A percentile compares a stretch with the other conserved stretches of the same genome.
These are phyloP conservation scores for Hortaea werneckii DNA, from an alignment of 2,329 filamentous ascomycete species.

Conservation along the genomic window DNA sequence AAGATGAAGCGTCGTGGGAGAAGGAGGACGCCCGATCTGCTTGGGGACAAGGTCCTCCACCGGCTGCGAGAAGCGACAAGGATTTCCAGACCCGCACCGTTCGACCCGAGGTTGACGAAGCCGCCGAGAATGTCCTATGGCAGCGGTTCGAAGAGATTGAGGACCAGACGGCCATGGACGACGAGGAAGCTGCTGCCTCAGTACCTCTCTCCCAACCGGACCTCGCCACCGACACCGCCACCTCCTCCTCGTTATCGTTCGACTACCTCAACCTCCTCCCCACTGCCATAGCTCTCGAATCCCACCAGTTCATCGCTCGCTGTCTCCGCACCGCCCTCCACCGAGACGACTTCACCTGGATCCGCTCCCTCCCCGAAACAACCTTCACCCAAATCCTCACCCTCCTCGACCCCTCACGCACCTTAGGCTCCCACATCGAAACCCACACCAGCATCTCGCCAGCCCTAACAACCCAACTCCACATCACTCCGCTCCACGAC, in stretches of 20 bases:
- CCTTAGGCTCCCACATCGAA: constrained; percentile 37
- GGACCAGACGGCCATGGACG: background rate
- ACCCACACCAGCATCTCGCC: constrained; percentile 43
- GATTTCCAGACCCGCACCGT: no score
- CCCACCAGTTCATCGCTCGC: constrained; percentile 7
- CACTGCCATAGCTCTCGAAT: no score
- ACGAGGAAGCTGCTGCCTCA: no score
- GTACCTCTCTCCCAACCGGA: no score
- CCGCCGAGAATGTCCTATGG: background rate
- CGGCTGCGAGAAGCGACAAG: no score
- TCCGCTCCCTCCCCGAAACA: constrained; percentile 38
- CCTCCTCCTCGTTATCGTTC: no score
- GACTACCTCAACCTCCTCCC: no score
- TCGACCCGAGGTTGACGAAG: no score
- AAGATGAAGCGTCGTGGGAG: no score
- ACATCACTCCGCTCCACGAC: constrained; percentile 27
- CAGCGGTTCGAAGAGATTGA: background rate
- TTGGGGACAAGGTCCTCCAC: no score
- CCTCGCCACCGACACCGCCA: no score
- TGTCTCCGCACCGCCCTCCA: constrained; percentile 17
- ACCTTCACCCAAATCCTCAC: constrained; percentile 56
- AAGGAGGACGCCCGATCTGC: no score
- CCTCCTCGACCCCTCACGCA: constrained; percentile 48
- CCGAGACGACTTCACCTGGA: constrained; percentile 17
- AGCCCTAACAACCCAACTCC: constrained; percentile 34